Conservation (phyloP, 768 basidiomycete genomes). For the Boletus insuetus region DNA sequence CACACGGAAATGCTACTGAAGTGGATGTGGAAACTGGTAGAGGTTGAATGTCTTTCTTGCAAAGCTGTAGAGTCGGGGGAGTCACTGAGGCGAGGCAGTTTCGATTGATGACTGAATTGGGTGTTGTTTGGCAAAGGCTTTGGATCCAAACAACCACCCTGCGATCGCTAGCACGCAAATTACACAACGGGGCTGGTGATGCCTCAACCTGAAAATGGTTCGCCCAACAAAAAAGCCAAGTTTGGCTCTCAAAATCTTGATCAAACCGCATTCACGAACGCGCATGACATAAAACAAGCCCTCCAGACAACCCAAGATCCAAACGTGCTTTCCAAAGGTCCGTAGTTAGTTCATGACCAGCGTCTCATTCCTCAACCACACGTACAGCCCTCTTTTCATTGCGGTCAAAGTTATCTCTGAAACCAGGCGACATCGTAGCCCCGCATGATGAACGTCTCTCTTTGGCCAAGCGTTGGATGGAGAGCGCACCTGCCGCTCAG, state of each 20-base stretch:
- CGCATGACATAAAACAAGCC: constrained; percentile 22
- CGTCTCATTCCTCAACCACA: neutral
- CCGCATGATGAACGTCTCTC: constrained; percentile 59
- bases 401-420: constrained; percentile 53
- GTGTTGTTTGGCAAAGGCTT: constrained; percentile 26
- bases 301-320: constrained; percentile 15
- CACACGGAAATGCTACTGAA: too few relatives aligned
- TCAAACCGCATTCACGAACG: constrained; percentile 17
- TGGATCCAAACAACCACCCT: constrained; percentile 24
- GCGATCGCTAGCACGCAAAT: neutral
- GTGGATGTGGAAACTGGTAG: too few relatives aligned
- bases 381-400: constrained; percentile 46
- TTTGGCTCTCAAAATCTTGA: constrained; percentile 4
- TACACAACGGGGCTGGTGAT: constrained; percentile 6
- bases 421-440: constrained; percentile 46
- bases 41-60: too few relatives aligned
- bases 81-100: too few relatives aligned
- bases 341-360: neutral
- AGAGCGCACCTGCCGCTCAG: constrained; percentile 49
- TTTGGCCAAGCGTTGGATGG: constrained; percentile 63
- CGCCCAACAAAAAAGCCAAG: constrained; percentile 26
- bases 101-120: neutral
- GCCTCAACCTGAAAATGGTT: constrained; percentile 10
- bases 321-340: constrained; percentile 24
- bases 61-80: too few relatives aligned